phyloP scores from a whole-genome alignment of 345 rosid species.

The Carallia pectinifolia region DNA sequence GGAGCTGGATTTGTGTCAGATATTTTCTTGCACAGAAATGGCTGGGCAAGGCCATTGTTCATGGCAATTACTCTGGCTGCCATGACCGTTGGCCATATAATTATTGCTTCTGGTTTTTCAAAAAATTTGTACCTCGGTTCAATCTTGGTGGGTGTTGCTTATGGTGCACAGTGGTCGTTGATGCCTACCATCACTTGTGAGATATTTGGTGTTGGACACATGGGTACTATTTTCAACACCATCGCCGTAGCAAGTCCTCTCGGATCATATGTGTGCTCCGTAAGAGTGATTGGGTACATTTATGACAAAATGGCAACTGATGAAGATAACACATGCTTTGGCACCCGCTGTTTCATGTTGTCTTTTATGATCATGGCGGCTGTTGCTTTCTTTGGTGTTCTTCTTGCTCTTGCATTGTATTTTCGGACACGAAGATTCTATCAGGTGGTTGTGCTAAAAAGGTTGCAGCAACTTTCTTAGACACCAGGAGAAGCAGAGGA shows the following conservation, averaged over 20 bases:
- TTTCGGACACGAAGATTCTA: slow-evolving; percentile 65
- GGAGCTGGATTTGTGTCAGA: slow-evolving; percentile 83
- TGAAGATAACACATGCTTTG: slow-evolving; percentile 51
- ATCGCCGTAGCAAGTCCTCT: slow-evolving; percentile 78
- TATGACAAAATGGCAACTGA: slow-evolving; percentile 60
- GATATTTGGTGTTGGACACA: slow-evolving; percentile 66
- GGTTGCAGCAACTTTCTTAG: slow-evolving; percentile 31
- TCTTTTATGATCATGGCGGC: slow-evolving; percentile 76
- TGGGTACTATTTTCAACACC: slow-evolving; percentile 91
- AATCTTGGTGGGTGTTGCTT: slow-evolving; percentile 66
- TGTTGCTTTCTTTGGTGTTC: slow-evolving; percentile 56
- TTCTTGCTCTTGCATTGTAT: slow-evolving; percentile 49
- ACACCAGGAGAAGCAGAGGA: neutral
- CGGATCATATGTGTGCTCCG: slow-evolving; percentile 85
- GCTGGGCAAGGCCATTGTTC: slow-evolving; percentile 75
- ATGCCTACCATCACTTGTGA: slow-evolving; percentile 81
- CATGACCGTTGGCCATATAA: slow-evolving; percentile 57
- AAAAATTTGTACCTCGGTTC: slow-evolving; percentile 67
- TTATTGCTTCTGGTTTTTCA: slow-evolving; percentile 68
- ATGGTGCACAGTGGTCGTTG: slow-evolving; percentile 85
- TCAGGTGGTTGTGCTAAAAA: slow-evolving; percentile 39
- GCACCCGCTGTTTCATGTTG: slow-evolving; percentile 66
- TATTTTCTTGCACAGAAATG: slow-evolving; percentile 53
- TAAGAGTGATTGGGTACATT: slow-evolving; percentile 66
- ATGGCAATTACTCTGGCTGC: slow-evolving; percentile 64